These are phyloP conservation scores for Penicillium sp. DNA, from an alignment of 2,329 filamentous ascomycete species.

Conservation along the genomic window DNA sequence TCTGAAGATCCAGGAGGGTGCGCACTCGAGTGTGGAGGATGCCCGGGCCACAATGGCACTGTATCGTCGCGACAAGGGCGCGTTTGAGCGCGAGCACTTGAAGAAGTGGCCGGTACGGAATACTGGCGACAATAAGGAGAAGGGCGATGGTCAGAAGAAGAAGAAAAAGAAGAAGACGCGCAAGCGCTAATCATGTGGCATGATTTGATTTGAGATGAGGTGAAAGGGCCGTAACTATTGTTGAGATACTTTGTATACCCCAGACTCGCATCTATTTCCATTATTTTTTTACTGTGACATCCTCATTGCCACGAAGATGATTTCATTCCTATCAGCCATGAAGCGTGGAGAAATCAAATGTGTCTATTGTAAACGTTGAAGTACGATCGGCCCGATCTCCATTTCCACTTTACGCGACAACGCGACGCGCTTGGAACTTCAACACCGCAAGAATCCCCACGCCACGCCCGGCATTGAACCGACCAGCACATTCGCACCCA, in stretches of 20 bases:
- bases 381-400: neutral
- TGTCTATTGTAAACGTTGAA: too few species aligned
- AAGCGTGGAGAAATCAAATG: too few species aligned
- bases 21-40: constrained; percentile 67
- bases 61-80: constrained; percentile 77
- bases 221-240: constrained; percentile 2
- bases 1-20: constrained; percentile 58
- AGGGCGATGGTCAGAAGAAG: constrained; percentile 40
- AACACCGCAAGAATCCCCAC: too few species aligned
- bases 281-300: too few species aligned
- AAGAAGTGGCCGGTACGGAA: constrained; percentile 58
- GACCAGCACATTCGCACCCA: too few species aligned
- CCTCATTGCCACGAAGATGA: too few species aligned
- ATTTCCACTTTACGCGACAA: constrained; percentile 31
- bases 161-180: constrained; percentile 50
- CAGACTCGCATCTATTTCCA: constrained; percentile 16
- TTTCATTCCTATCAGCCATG: constrained; percentile 1
- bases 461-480: too few species aligned
- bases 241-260: constrained; percentile 24
- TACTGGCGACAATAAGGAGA: constrained; percentile 32
- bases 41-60: constrained; percentile 86
- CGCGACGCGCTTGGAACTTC: constrained; percentile 37
- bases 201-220: constrained; percentile 1
- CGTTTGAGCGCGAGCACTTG: constrained; percentile 77
- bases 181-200: constrained; percentile 36